Percentiles rank a stretch among this genome's conserved stretches.
Evolutionary conservation across 1,284 basidiomycete genomes (phyloP).

Genomic region (Xanthoconium separans): DNA sequence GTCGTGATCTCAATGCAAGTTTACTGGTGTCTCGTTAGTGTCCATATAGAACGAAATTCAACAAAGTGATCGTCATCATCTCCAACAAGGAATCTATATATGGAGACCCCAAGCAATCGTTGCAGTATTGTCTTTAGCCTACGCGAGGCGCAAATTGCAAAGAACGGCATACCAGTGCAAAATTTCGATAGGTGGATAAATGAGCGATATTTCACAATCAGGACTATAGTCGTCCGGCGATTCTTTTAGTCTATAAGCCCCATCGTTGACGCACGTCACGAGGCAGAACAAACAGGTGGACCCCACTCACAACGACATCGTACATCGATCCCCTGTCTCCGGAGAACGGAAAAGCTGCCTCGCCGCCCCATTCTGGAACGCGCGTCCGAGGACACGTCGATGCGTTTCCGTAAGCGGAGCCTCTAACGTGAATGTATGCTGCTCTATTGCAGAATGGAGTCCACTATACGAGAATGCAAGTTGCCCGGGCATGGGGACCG

Average conservation of each 20-base stretch:
- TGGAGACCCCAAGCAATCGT: too few species aligned
- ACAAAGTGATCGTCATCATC: constrained; percentile 71
- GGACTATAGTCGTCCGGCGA: constrained; percentile 38
- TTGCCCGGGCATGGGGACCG: too few species aligned
- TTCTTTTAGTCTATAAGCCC: constrained; percentile 40
- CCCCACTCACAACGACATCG: constrained; percentile 77
- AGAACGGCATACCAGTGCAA: too few species aligned
- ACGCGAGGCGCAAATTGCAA: neutral
- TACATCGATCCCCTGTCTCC: constrained; percentile 34
- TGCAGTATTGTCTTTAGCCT: constrained; percentile 80
- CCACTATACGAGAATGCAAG: too few species aligned
- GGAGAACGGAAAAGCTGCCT: constrained; percentile 60
- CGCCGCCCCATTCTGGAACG: constrained; percentile 74
- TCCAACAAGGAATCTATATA: constrained; percentile 68
- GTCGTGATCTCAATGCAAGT: too few species aligned
- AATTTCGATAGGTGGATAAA: constrained; percentile 74
- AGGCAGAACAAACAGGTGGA: too few species aligned
- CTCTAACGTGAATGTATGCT: too few species aligned
- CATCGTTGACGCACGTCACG: neutral
- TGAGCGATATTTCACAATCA: constrained; percentile 38
- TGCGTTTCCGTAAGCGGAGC: too few species aligned
- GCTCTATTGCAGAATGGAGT: too few species aligned
- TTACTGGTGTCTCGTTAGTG: too few species aligned
- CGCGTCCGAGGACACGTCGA: too few species aligned
- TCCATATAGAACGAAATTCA: too few species aligned